Base-by-base conservation (phyloP, 768 basidiomycete species). In the Leccinum barrowsii region DNA sequence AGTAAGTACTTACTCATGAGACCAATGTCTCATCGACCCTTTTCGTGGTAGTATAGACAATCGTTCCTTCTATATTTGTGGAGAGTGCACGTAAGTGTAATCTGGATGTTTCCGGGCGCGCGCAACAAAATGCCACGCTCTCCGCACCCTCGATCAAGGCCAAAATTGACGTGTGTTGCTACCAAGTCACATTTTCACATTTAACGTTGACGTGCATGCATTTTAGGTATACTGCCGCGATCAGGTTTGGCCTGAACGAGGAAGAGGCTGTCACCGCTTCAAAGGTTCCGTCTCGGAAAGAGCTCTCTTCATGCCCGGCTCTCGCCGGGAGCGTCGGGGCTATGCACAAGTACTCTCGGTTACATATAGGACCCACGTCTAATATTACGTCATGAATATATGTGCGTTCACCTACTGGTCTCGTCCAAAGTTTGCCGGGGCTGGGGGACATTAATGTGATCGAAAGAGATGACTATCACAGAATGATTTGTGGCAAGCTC, bases 21-120 rank as follows among this genome's bases (percentile, higher is more conserved):
- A 34, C 40, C 47, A 2, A 32, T 40, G 28, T 7, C 55, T 61
- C n/a, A 28, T 8, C 51, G 52, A 47, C 59, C 67, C 64, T 69
- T 54, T 28, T 47, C 54, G 30, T 32, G 30, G 30, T 32, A 32
- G 30, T 11, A 30, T 11, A 30, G 28, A 30, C 28, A 30, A 10
- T 32, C 30, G 30, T 32, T 5, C 30, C 30, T 30, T 30, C 30
- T 30, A 32, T 69, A 51, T 28, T 47, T 52, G 63, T 66, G 65
- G 63, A 58, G 32, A 19, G 24, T 17, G 59, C 22, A 59, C 65
- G 64, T 66, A 66, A 66, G 44, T 10, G 26, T 4, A 40, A n/a
- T 32, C 11, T 12, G n/a, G 1, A 24, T 35, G 32, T 35, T 44
- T 44, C 42, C 42, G 42, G 40, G 17, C 40, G 40, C 34, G 13